Base-by-base conservation (phyloP, 2,329 filamentous ascomycete species). In the Aspergillus sp. region DNA sequence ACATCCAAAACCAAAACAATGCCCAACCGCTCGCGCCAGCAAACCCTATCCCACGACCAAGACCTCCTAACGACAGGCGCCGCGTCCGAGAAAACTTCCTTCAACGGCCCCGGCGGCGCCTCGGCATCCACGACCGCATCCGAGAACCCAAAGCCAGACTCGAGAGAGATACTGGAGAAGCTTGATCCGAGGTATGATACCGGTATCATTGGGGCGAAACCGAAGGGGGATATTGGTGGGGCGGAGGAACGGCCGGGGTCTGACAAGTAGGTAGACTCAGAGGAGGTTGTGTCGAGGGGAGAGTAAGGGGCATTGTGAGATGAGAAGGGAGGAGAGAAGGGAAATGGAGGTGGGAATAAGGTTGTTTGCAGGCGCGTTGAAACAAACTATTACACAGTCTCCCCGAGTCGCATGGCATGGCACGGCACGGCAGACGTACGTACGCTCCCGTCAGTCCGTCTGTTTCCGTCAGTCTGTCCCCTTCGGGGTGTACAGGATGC, bases 81-180 rank as follows among this genome's bases (percentile, higher is more conserved):
- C 2, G 34, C 34, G 4, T 41, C 34, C 8, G 34, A 41, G 11
- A 41, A 41, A 15, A 2, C 34, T 11, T 41, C 34, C 11, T 41
- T 41, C 34, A 41, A 41, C 34, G 34, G 34, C 11, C 34, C 34
- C 34, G 34, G 34, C 13, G 34, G 34, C 34, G 34, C 34, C 8
- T 41, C 34, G 11, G 34, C 9, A 15, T 2, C 34, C 15, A 41
- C 34, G 15, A 38, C 34, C 9, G 11, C 34, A 70, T 66, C 69
- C 71, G 13, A 54, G 54, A 28, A 49, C 64, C 25, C 46, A 55
- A 48, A 58, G 54, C 19, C 7, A 5, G 50, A 60, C 61, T 11
- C 61, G 34, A 15, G 11, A 8, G 15, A 41, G 34, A 13, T 41
- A 15, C 11, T 41, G 34, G 13, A 41, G 11, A 41, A 41, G 15